These are phyloP conservation scores for Saturnispora gosingensis DNA, from an alignment of 805 yeast species.

Conservation along the genomic window DNA sequence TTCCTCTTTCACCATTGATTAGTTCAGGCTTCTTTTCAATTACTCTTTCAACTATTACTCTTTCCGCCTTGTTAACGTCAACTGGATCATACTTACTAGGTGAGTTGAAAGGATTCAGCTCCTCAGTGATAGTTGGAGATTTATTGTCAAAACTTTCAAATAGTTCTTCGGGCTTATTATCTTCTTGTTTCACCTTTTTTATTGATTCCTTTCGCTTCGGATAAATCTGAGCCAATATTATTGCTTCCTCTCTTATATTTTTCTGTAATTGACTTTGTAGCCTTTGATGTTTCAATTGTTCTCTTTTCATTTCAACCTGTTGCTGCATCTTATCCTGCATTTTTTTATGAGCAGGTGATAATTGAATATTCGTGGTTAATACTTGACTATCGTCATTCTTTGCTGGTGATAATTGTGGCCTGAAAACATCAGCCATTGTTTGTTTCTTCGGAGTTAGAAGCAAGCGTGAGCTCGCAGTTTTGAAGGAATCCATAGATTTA, in stretches of 20 bases:
- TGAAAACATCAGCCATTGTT: conserved; percentile 2
- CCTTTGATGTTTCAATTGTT: conserved; percentile 8
- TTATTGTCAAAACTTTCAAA: not conserved
- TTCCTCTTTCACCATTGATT: conserved; percentile 34
- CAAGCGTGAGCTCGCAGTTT: conserved; percentile 6
- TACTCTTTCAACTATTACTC: conserved; percentile 4
- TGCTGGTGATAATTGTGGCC: conserved; percentile 4
- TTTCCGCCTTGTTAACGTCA: not conserved
- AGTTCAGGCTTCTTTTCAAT: conserved; percentile 7
- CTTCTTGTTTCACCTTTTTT: not conserved
- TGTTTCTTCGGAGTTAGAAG: conserved; percentile 2
- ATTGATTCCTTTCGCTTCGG: conserved; percentile 1
- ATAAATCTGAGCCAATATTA: conserved; percentile 4
- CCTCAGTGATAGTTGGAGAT: not conserved
- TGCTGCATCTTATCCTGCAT: conserved; percentile 13
- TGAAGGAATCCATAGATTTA: conserved; percentile 3
- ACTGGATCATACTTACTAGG: not conserved
- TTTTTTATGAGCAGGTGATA: conserved; percentile 13
- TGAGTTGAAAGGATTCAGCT: conserved; percentile 10
- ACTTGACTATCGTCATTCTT: not conserved
- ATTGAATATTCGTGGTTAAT: not conserved
- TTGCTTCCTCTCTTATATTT: conserved; percentile 12
- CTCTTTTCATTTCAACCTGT: conserved; percentile 8
- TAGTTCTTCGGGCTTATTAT: not conserved
- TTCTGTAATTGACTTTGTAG: conserved; percentile 8